These are phyloP conservation scores for Penicillium chermesinum DNA, from an alignment of 495 filamentous ascomycete species.

Conservation along the genomic window DNA sequence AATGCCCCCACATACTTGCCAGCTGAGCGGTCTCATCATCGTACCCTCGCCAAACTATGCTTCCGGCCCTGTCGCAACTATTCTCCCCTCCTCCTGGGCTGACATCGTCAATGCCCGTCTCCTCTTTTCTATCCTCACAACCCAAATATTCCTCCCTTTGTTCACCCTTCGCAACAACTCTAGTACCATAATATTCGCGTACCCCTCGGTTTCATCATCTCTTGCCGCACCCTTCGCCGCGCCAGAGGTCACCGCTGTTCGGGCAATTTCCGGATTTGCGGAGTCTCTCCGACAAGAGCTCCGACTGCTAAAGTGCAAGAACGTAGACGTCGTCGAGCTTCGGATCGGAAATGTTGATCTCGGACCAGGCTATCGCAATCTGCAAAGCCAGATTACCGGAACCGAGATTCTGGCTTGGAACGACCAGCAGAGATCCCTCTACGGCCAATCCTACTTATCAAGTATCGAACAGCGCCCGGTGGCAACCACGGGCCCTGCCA, in stretches of 20 bases:
- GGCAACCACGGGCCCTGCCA: constrained; percentile 38
- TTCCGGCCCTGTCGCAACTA: constrained; percentile 72
- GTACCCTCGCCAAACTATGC: constrained; percentile 58
- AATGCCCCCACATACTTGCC: constrained; percentile 66
- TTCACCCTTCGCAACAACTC: constrained; percentile 51
- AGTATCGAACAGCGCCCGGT: constrained; percentile 42
- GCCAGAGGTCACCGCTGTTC: constrained; percentile 71
- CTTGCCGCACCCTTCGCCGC: constrained; percentile 79
- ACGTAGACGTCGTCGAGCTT: constrained; percentile 73
- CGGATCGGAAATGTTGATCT: constrained; percentile 84
- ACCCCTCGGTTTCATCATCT: constrained; percentile 76
- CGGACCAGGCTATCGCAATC: constrained; percentile 38
- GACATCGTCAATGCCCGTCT: constrained; percentile 87
- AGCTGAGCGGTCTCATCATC: constrained; percentile 71
- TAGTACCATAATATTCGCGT: constrained; percentile 70
- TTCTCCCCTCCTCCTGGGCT: constrained; percentile 75
- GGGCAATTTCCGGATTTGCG: constrained; percentile 75
- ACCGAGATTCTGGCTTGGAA: constrained; percentile 66
- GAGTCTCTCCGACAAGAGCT: constrained; percentile 72
- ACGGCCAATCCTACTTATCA: constrained; percentile 39
- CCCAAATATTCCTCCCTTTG: constrained; percentile 81
- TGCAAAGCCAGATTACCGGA: constrained; percentile 40
- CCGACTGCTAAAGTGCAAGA: constrained; percentile 37
- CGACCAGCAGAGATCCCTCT: constrained; percentile 42
- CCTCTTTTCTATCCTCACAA: constrained; percentile 82